These are phyloP conservation scores for Camelina neglecta DNA, from an alignment of 345 rosid species.

Conservation along the genomic window DNA sequence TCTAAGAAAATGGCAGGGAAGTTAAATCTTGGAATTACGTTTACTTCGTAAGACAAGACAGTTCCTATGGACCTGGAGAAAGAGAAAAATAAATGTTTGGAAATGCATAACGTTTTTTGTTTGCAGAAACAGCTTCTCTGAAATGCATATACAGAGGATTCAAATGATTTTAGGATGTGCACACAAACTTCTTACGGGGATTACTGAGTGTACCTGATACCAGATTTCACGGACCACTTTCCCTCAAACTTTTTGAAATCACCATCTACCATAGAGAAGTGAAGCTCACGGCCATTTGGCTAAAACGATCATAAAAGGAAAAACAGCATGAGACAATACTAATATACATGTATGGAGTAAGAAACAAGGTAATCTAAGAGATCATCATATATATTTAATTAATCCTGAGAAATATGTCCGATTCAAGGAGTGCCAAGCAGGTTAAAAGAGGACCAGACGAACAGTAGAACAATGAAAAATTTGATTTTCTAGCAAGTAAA, in stretches of 20 bases:
- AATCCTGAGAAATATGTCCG: background rate
- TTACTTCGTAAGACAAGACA: constrained; percentile 79
- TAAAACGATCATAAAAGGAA: constrained; percentile 33
- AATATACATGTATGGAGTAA: background rate
- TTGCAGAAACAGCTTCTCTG: constrained; percentile 1
- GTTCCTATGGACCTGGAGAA: constrained; percentile 62
- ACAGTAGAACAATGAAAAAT: background rate
- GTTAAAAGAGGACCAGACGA: background rate
- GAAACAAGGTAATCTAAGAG: background rate
- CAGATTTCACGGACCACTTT: constrained; percentile 82
- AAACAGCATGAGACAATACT: background rate
- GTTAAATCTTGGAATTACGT: constrained; percentile 88
- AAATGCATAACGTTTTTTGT: constrained; percentile 8
- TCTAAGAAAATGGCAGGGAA: constrained; percentile 92
- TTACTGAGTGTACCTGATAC: constrained; percentile 58
- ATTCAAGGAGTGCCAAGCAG: background rate
- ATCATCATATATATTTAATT: background rate
- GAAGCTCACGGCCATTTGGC: constrained; percentile 74
- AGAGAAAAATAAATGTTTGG: constrained; percentile 21
- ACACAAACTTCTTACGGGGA: constrained; percentile 15
- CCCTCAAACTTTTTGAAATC: constrained; percentile 99
- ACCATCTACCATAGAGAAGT: constrained; percentile 95
- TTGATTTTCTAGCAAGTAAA: background rate
- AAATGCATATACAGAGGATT: background rate
- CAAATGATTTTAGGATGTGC: constrained; percentile 1